Conservation (phyloP, 305 asterid species). For the Solanum aculeatissimum region DNA sequence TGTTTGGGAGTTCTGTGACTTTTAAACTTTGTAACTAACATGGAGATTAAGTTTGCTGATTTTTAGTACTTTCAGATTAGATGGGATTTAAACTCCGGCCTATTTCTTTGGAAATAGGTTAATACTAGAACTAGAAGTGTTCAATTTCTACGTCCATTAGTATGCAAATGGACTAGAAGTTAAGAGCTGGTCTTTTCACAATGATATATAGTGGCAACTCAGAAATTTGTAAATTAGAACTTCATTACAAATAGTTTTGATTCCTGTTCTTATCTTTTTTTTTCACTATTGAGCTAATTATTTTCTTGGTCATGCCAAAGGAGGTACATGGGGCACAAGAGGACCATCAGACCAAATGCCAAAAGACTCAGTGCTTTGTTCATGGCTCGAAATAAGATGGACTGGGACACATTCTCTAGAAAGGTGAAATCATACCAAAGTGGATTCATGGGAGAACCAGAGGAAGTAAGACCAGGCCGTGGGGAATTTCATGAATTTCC, state of each 20-base stretch:
- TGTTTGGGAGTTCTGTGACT: no score
- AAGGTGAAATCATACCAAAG: conserved; percentile 86
- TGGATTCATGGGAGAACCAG: conserved; percentile 99
- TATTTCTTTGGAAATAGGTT: background rate
- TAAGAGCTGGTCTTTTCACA: background rate
- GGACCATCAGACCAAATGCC: conserved; percentile 94
- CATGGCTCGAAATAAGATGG: conserved; percentile 51
- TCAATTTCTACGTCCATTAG: background rate
- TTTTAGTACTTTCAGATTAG: background rate
- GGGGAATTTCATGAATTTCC: conserved; percentile 96
- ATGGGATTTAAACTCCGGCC: background rate
- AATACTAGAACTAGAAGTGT: background rate
- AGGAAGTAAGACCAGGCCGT: conserved; percentile 84
- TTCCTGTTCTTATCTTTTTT: background rate
- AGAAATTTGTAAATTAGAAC: background rate
- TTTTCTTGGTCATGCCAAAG: conserved; percentile 16
- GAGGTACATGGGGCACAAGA: conserved; percentile 95
- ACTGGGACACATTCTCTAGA: conserved; percentile 73
- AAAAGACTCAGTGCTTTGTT: conserved; percentile 79
- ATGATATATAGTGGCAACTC: background rate
- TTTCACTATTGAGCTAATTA: background rate
- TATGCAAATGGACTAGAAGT: background rate
- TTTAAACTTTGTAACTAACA: background rate
- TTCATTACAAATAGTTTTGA: background rate
- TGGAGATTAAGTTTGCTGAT: background rate